Conservation (phyloP, 148 eudicot genomes). For the Cornus controversa region DNA sequence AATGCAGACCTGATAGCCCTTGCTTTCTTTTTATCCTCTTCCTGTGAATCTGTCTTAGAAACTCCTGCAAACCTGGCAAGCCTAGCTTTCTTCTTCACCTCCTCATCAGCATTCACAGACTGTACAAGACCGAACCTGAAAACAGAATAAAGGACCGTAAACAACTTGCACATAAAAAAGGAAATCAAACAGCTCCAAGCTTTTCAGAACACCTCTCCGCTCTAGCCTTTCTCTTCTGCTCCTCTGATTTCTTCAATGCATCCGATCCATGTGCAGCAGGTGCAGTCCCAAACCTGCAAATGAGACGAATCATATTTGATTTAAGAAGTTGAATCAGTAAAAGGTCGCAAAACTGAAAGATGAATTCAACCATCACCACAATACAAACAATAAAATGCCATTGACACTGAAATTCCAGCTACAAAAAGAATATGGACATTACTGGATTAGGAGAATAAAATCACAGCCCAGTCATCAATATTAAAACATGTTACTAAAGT, state of each 20-base stretch:
- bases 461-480: not conserved
- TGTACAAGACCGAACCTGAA: conserved; percentile 67
- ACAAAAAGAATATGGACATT: not conserved
- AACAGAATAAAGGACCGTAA: conserved; percentile 10
- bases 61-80: conserved; percentile 58
- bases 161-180: not conserved
- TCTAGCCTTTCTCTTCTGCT: conserved; percentile 89
- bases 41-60: conserved; percentile 48
- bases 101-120: conserved; percentile 55
- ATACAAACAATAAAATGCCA: not conserved
- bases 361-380: not conserved
- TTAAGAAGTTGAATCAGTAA: not conserved
- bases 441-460: not conserved
- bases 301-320: not conserved
- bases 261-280: conserved; percentile 41
- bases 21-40: conserved; percentile 95
- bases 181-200: not conserved
- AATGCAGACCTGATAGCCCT: conserved; percentile 71
- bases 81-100: conserved; percentile 83
- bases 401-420: not conserved
- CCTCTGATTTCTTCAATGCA: conserved; percentile 56
- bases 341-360: not conserved
- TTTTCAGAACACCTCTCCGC: conserved; percentile 71
- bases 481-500: not conserved
- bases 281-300: conserved; percentile 72